Conservation (phyloP, 1,284 basidiomycete genomes). For the Cryptococcus sp. region DNA sequence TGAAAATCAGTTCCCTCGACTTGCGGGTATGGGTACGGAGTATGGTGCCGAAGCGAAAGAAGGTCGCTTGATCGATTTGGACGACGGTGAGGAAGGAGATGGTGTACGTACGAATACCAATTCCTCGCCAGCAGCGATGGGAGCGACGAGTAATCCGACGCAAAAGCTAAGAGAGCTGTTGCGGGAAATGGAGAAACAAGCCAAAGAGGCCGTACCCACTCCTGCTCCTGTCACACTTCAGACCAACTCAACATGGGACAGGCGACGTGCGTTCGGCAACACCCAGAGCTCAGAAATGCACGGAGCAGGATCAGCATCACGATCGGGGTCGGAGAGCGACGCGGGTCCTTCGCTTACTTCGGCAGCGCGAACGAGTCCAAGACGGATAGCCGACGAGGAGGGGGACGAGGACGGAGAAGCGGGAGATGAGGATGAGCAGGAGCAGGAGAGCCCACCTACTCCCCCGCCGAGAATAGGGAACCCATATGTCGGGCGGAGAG, state of each 20-base stretch:
- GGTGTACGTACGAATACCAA: neutral
- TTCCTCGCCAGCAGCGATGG: neutral
- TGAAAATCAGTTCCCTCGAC: no score
- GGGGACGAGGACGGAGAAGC: neutral
- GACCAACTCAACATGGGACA: neutral
- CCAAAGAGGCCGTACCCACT: neutral
- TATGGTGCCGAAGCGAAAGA: constrained; percentile 13
- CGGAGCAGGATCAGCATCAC: no score
- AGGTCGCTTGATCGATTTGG: constrained; percentile 26
- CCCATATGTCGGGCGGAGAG: constrained; percentile 28
- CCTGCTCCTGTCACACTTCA: neutral
- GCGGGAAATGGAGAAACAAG: constrained; percentile 34
- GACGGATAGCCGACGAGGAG: constrained; percentile 2
- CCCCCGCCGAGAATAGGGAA: constrained; percentile 43
- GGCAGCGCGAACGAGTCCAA: neutral
- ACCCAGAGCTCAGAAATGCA: no score
- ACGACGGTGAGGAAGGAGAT: constrained; percentile 12
- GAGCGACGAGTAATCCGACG: constrained; percentile 10
- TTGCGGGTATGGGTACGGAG: neutral
- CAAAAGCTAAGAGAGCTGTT: constrained; percentile 28
- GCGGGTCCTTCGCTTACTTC: no score
- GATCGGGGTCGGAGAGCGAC: no score
- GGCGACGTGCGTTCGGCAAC: no score
- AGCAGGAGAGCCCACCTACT: constrained; percentile 40
- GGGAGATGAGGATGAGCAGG: constrained; percentile 6